phyloP scores from a whole-genome alignment of 2,329 filamentous ascomycete species.

The Stemphylium beticola region DNA sequence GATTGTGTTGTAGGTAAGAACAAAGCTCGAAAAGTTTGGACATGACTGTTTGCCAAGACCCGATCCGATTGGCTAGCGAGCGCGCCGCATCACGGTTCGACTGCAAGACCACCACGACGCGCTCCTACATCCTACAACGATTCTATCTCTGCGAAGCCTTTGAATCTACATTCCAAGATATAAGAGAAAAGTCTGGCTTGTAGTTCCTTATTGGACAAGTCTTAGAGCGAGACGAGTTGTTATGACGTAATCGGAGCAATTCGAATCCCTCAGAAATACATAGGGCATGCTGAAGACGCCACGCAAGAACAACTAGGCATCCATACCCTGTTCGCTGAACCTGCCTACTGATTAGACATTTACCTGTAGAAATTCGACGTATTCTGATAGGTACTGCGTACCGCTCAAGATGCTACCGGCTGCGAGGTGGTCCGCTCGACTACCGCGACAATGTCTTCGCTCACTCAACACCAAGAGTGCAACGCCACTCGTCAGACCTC shows the following conservation, averaged over 20 bases:
- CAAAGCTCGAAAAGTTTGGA: slow-evolving; percentile 12
- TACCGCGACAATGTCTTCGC: slow-evolving; percentile 33
- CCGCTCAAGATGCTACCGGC: slow-evolving; percentile 31
- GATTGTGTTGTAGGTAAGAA: slow-evolving; percentile 7
- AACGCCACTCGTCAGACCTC: slow-evolving; percentile 26
- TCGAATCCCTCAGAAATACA: slow-evolving; percentile 3
- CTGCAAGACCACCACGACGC: not conserved
- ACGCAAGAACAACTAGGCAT: slow-evolving; percentile 4
- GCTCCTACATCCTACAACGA: not conserved
- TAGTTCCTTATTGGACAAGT: not conserved
- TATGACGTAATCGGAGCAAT: slow-evolving; percentile 17
- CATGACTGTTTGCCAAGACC: slow-evolving; percentile 14
- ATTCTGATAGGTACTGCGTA: not conserved
- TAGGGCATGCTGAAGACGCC: slow-evolving; percentile 4
- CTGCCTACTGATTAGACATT: not conserved
- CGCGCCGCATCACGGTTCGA: not conserved
- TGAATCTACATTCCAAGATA: not conserved
- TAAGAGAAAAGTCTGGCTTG: not conserved
- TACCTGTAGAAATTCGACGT: not conserved
- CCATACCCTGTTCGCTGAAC: not conserved
- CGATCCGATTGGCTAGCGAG: slow-evolving; percentile 7
- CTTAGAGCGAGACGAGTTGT: not conserved
- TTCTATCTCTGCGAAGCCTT: not conserved
- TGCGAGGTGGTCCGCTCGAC: slow-evolving; percentile 36
- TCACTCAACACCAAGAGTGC: slow-evolving; percentile 31